A percentile compares a stretch with the other conserved stretches of the same genome.
These are phyloP conservation scores for Candida peoriensis DNA, from an alignment of 805 yeast species.

Conservation along the genomic window DNA sequence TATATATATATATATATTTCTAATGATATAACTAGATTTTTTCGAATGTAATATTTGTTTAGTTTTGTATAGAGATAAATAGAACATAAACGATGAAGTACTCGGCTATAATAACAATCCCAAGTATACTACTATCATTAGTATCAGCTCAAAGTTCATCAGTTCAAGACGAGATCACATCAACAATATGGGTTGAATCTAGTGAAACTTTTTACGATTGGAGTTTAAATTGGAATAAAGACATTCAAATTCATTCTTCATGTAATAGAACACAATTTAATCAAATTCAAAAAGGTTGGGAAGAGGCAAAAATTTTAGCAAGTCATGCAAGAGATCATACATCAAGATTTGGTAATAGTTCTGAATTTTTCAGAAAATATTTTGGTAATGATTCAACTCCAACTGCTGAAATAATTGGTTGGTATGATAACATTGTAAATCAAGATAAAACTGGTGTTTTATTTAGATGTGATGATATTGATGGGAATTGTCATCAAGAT, in stretches of 20 bases:
- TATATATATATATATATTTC: too few species aligned
- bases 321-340: constrained; percentile 33
- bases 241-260: constrained; percentile 17
- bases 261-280: constrained; percentile 16
- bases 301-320: constrained; percentile 29
- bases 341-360: constrained; percentile 28
- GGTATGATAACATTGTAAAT: constrained; percentile 28
- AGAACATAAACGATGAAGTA: too few species aligned
- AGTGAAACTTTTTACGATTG: constrained; percentile 14
- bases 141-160: too few species aligned
- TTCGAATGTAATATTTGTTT: too few species aligned
- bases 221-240: constrained; percentile 14
- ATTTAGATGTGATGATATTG: constrained; percentile 37
- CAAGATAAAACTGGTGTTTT: constrained; percentile 29
- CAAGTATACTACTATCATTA: too few species aligned
- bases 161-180: too few species aligned
- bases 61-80: too few species aligned
- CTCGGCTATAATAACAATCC: too few species aligned
- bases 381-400: constrained; percentile 34
- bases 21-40: too few species aligned
- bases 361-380: constrained; percentile 29
- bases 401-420: constrained; percentile 32
- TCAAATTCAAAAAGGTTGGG: constrained; percentile 21
- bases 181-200: too few species aligned
- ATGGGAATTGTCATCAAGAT: constrained; percentile 30